These are phyloP conservation scores for Daedalea quercina DNA, from an alignment of 768 basidiomycete genomes.

Conservation along the genomic window DNA sequence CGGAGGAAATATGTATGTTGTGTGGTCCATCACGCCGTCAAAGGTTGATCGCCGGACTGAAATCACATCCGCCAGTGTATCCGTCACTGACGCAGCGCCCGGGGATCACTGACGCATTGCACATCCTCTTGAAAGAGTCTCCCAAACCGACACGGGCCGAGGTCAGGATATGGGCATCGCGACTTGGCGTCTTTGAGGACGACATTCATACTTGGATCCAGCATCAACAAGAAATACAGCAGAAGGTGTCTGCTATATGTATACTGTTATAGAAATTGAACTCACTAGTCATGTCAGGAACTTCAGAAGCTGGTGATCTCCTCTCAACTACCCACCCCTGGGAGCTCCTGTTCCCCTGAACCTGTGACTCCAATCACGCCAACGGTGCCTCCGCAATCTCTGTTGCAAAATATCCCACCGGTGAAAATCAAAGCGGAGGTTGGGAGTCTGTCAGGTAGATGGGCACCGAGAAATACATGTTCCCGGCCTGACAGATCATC, in stretches of 20 bases:
- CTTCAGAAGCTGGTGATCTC: background rate
- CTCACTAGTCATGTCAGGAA: background rate
- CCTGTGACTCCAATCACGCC: background rate
- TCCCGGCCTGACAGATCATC: background rate
- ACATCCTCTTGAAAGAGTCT: slow-evolving; percentile 5
- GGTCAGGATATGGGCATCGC: slow-evolving; percentile 7
- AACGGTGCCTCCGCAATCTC: background rate
- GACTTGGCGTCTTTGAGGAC: background rate
- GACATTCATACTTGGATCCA: slow-evolving; percentile 10
- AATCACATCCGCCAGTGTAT: slow-evolving; percentile 5
- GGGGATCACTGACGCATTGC: background rate
- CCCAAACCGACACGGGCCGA: background rate
- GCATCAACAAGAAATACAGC: background rate
- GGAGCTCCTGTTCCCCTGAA: background rate
- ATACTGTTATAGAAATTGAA: background rate
- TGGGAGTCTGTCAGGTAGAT: background rate
- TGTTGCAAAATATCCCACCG: background rate
- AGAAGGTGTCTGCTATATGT: background rate
- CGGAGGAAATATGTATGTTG: slow-evolving; percentile 9
- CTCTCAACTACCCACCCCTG: slow-evolving; percentile 2
- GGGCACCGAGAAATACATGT: background rate
- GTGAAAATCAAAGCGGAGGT: background rate
- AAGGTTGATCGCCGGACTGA: background rate
- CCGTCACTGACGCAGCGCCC: slow-evolving; percentile 4
- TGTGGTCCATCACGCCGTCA: background rate